Evolutionary conservation across 164 flowering plant genomes (phyloP), one percentile per base, ranked within the genome.

Genomic region (Stephania japonica): DNA sequence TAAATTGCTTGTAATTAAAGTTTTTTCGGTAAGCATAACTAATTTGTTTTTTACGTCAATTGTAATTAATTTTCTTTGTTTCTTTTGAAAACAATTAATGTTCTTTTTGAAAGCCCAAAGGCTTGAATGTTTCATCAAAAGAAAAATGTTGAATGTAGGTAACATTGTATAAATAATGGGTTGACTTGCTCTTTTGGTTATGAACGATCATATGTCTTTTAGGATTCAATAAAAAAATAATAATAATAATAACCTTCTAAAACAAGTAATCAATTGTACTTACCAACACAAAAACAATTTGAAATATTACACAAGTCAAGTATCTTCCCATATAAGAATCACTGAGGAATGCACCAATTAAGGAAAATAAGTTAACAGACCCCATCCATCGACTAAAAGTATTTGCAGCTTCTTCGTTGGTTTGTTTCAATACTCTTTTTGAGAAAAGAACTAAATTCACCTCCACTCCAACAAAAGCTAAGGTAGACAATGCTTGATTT

Each of bases 311-410:
- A 75, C 87, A 86, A 71, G 89, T 84, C 64, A 78, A 65, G 70
- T 82, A 87, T 81, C 89, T 80, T 18, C 92, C 92, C 71, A 80
- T 75, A 75, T 87, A 88, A 26, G 92, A 87, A 71, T 88, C 91
- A 75, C 92, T 85, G 18, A 88, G 82, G 67, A 87, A 83, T 38
- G 90, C 92, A 68, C 90, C 92, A 8, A 85, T 1, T 0, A 87
- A 78, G 42, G 87, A 82, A 76, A 78, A 82, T 6, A 85, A 68
- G 68, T 84, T 78, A 19, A 77, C 81, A 10, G 92, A 77, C 63
- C 87, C 92, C 80, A 82, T 85, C 89, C 92, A 88, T 71, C 76
- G 79, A 78, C 83, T 87, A 67, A 87, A 82, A 16, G 82, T 84
- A 68, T 81, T 84, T 12, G 89, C 87, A 61, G 91, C 88, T 42